Percentiles rank a stretch among this genome's conserved stretches.
phyloP scores from a whole-genome alignment of 495 filamentous ascomycete species.

The Diplogelasinospora grovesii region DNA sequence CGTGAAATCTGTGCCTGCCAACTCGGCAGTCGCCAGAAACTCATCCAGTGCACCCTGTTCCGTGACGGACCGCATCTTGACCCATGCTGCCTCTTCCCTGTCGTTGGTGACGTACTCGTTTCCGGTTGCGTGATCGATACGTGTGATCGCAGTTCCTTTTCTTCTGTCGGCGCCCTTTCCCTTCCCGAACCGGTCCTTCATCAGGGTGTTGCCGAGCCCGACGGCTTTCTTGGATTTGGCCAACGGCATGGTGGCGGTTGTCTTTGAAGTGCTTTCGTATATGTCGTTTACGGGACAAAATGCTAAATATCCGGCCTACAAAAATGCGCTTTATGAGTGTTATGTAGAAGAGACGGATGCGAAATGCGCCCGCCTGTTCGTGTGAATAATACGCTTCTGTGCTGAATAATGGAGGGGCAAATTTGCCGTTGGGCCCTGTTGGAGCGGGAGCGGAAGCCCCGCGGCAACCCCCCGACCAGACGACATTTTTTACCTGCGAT shows the following conservation, averaged over 20 bases:
- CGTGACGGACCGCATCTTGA: conserved; percentile 97
- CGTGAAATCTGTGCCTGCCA: conserved; percentile 96
- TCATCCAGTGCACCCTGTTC: conserved; percentile 92
- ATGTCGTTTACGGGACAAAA: too few relatives aligned
- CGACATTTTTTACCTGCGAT: conserved; percentile 11
- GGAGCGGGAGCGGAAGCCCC: too few relatives aligned
- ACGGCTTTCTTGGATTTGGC: conserved; percentile 93
- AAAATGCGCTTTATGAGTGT: too few relatives aligned
- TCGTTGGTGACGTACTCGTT: conserved; percentile 66
- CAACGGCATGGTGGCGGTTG: conserved; percentile 62
- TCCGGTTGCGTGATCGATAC: conserved; percentile 54
- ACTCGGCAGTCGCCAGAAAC: conserved; percentile 70
- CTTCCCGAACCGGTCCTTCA: conserved; percentile 91
- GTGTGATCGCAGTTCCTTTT: conserved; percentile 55
- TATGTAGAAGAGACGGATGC: too few relatives aligned
- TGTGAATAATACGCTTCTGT: too few relatives aligned
- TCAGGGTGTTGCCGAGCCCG: conserved; percentile 75
- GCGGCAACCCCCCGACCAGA: neutral
- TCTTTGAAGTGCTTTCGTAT: too few relatives aligned
- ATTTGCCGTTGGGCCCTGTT: too few relatives aligned
- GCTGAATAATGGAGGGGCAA: conserved; percentile 44
- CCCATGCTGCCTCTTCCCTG: conserved; percentile 71
- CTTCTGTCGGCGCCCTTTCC: conserved; percentile 65
- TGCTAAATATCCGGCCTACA: too few relatives aligned
- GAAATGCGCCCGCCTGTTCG: too few relatives aligned